Evolutionary conservation across 176 grass and related monocot genomes (phyloP), one percentile per base, ranked within the genome.

Genomic region (Triticum dicoccoides): DNA sequence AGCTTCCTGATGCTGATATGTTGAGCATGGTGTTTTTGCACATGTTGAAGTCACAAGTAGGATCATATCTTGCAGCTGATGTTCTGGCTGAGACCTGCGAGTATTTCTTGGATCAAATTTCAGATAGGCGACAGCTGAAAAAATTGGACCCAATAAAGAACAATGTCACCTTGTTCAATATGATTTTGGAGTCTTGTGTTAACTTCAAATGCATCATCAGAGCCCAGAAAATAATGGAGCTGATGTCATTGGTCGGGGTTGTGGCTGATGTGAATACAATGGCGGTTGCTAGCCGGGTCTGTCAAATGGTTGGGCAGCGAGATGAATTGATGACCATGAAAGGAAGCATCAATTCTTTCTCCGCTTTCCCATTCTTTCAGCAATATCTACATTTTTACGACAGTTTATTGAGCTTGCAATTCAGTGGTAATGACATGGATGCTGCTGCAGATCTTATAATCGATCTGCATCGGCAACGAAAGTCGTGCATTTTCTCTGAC

Each of bases 341-440:
- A 92, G 84, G 73, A 82, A 89, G 85, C 44, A 87, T 94, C 6
- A 82, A 92, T 88, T 74, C 82, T 76, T 82, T 92, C 45, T 68
- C 33, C 23, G 67, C 44, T 63, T 68, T 77, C 78, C 29, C 44
- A 79, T 86, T 94, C 61, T 62, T 77, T 91, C 80, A 77, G 32
- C 89, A 88, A 72, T 94, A 81, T 87, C 81, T 70, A 29, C 76
- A 91, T 86, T 96, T 98, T 80, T 96, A 94, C 82, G 93, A 92
- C 80, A 82, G 75, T 83, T 86, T 98, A 61, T 82, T 96, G 83
- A 96, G 85, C 71, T 54, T 98, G 73, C 87, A 96, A 61, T 96
- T 96, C 84, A 96, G 88, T 82, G 91, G 92, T 86, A 83, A 91
- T 88, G 96, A 96, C 67, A 79, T 95, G 23, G 88, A 98, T 89